Conservation (phyloP, 768 basidiomycete species). For the Leucosporidium yakuticum region DNA sequence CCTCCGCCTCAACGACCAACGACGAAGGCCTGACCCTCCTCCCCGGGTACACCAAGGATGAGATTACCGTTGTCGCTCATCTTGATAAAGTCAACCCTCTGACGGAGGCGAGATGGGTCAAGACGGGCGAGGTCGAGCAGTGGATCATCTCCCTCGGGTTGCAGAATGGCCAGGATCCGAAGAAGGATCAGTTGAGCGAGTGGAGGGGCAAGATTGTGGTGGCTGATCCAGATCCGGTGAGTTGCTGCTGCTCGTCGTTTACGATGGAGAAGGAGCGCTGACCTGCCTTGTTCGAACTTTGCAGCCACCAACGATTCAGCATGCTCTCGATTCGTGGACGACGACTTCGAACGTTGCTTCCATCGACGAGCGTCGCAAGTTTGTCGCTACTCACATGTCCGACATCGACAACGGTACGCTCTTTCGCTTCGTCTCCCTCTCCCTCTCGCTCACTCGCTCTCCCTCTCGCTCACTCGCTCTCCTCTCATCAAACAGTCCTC, state of each 20-base stretch:
- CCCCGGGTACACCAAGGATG: conserved; percentile 42
- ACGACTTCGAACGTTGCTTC: conserved; percentile 72
- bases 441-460: background rate
- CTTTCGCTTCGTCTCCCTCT: too few relatives aligned
- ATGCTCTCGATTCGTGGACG: conserved; percentile 83
- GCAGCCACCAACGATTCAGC: conserved; percentile 86
- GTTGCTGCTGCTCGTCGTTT: conserved; percentile 45
- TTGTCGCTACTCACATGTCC: conserved; percentile 79
- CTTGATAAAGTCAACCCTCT: conserved; percentile 82
- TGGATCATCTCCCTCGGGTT: conserved; percentile 58
- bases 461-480: background rate
- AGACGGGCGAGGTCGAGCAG: conserved; percentile 86
- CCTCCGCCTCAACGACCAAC: conserved; percentile 1
- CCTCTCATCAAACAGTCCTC: conserved; percentile 49
- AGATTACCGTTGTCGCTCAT: conserved; percentile 1
- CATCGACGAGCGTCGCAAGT: conserved; percentile 70
- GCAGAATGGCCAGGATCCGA: conserved; percentile 27
- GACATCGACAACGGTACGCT: conserved; percentile 65
- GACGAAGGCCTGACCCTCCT: conserved; percentile 54
- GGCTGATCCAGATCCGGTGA: conserved; percentile 87
- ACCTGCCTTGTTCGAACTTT: conserved; percentile 10
- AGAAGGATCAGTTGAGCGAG: conserved; percentile 37
- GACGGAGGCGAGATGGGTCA: conserved; percentile 95
- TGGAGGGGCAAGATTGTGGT: conserved; percentile 94
- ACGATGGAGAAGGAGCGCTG: background rate